Evolutionary conservation across 306 rosid species (phyloP), one percentile per base, ranked within the genome.

Genomic region (Pyrus communis): DNA sequence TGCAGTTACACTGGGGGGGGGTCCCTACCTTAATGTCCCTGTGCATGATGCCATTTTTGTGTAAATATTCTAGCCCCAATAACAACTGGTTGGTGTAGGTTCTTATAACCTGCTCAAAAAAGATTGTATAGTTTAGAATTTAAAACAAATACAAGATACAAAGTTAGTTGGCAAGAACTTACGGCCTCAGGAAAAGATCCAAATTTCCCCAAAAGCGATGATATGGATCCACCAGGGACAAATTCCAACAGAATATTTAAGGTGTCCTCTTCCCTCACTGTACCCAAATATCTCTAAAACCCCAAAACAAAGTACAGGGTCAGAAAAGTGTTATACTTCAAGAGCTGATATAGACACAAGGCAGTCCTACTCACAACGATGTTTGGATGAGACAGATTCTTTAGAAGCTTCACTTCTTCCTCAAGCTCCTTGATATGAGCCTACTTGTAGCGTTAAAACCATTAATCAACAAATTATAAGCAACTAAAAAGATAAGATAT

Each of bases 201-300:
- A 85, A 96, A 96, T 88, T 96, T 96, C 83, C 99, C 98, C 86
- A 93, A 75, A 33, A 96, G 96, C 11, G 99, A 96, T 69, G 99
- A 91, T 82, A 96, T 96, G 54, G 99, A 96, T 81, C 99, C 99
- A 81, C 99, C 99, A 59, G 99, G 93, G 52, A 96, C 99, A 93
- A 96, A 96, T 77, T 96, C 99, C 80, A 96, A 71, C 73, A 96
- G 85, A 86, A 96, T 96, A 86, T 96, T 96, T 75, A 96, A 70
- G 51, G 92, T 86, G 57, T 89, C 97, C 70, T 91, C 99, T 87
- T 96, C 99, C 82, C 97, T 89, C 69, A 88, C 97, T 2, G 98
- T 96, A 73, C 98, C 99, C 85, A 96, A 87, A 84, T 96, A 96
- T 87, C 99, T 89, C 99, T 96, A 67, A 70, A 69, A 75, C 62